Conservation (phyloP, 2,329 filamentous ascomycete species). For the Blumeria hordei region DNA sequence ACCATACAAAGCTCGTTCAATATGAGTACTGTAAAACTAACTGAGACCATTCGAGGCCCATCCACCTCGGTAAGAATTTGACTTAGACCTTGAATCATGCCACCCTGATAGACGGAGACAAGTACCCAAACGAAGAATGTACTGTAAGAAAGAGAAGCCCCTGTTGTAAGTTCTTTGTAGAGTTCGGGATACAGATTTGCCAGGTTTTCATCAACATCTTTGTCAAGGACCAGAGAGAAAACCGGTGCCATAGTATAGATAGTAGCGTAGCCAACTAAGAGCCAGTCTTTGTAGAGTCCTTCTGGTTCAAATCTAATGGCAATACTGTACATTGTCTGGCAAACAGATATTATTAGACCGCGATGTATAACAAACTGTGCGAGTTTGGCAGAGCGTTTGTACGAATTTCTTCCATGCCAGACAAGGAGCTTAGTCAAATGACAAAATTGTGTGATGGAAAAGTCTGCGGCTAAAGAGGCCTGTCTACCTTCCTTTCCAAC, state of each 20-base stretch:
- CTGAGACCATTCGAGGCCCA: constrained; percentile 54
- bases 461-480: constrained; percentile 84
- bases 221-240: constrained; percentile 78
- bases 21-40: constrained; percentile 78
- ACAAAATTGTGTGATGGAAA: constrained; percentile 85
- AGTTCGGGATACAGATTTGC: constrained; percentile 91
- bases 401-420: constrained; percentile 94
- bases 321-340: constrained; percentile 93
- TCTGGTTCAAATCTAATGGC: constrained; percentile 81
- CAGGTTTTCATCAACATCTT: constrained; percentile 80
- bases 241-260: constrained; percentile 88
- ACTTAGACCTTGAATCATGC: constrained; percentile 82
- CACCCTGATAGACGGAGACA: constrained; percentile 84
- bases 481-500: constrained; percentile 94
- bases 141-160: constrained; percentile 66
- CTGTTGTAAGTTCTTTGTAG: constrained; percentile 88
- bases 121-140: constrained; percentile 96
- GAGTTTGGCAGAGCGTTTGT: constrained; percentile 86
- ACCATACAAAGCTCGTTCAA: constrained; percentile 96
- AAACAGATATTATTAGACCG: constrained; percentile 82
- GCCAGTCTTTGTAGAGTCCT: constrained; percentile 86
- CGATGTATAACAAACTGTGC: constrained; percentile 97
- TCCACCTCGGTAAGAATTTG: constrained; percentile 68
- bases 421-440: constrained; percentile 93
- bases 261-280: constrained; percentile 89